Percentiles rank a stretch among this genome's conserved stretches.
These are phyloP conservation scores for Acanthamoeba castellanii DNA, from an alignment of 208 protist genomes.

Conservation along the genomic window DNA sequence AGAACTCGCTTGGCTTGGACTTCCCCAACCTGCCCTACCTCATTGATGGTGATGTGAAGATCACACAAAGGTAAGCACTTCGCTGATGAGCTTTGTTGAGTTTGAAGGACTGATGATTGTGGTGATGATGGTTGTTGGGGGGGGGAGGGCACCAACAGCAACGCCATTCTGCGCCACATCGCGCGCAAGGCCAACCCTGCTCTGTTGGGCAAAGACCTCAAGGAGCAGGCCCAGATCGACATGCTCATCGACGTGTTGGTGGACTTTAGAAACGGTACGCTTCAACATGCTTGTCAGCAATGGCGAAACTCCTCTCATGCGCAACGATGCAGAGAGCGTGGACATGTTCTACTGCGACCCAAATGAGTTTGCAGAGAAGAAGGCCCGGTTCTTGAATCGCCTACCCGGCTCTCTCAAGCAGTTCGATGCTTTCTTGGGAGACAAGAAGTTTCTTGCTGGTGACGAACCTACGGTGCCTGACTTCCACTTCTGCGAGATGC, in stretches of 20 bases:
- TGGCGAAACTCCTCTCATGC: no score
- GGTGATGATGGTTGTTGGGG: no score
- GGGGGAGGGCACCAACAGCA: neutral
- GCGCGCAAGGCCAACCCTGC: slow-evolving; percentile 24
- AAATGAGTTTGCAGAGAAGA: neutral
- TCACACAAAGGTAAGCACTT: neutral
- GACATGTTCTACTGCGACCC: neutral
- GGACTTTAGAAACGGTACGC: slow-evolving; percentile 64
- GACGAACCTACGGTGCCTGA: slow-evolving; percentile 24
- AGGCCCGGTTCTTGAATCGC: slow-evolving; percentile 4
- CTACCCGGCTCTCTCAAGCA: neutral
- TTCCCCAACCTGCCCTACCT: slow-evolving; percentile 69
- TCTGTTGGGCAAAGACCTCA: slow-evolving; percentile 12
- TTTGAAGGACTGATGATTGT: no score
- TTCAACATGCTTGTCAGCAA: no score
- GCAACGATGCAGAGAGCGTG: neutral
- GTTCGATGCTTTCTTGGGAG: slow-evolving; percentile 24
- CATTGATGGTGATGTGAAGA: slow-evolving; percentile 45
- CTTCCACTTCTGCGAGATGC: slow-evolving; percentile 34
- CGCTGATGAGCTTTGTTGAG: neutral
- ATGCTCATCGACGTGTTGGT: slow-evolving; percentile 37
- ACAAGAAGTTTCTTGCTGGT: slow-evolving; percentile 4
- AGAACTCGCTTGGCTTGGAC: slow-evolving; percentile 30
- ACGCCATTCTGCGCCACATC: slow-evolving; percentile 59
- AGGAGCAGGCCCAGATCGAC: slow-evolving; percentile 28